Evolutionary conservation across 139 green algal species (phyloP).

Genomic region (Micractinium sp.): DNA sequence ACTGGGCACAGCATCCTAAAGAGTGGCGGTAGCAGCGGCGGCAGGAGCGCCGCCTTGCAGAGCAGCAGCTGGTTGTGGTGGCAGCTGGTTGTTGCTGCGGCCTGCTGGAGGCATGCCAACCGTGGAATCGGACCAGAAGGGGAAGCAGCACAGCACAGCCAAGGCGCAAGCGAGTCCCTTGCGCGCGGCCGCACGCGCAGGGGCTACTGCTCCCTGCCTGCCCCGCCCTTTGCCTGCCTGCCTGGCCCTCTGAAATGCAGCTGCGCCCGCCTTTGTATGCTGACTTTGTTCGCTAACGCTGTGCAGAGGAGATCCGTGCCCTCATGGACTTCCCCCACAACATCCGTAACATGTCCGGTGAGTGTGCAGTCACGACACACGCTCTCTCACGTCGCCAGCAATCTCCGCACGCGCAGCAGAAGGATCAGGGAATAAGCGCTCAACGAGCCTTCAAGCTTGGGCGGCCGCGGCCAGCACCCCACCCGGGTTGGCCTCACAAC

Average conservation of each 20-base stretch:
- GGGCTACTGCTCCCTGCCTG: background rate
- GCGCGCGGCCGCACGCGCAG: too few species aligned
- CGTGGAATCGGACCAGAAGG: background rate
- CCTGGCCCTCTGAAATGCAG: background rate
- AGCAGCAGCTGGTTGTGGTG: too few species aligned
- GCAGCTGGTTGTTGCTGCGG: background rate
- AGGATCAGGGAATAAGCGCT: too few species aligned
- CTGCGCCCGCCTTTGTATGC: background rate
- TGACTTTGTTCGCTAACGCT: too few species aligned
- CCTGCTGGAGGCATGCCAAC: background rate
- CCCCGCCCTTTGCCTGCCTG: background rate
- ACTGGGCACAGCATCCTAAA: background rate
- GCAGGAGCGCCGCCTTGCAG: background rate
- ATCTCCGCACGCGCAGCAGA: too few species aligned
- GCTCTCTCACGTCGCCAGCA: too few species aligned
- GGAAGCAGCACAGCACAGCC: too few species aligned
- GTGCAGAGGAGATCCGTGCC: conserved; percentile 43
- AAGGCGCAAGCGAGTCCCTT: too few species aligned
- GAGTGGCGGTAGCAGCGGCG: background rate
- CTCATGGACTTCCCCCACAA: conserved; percentile 95
- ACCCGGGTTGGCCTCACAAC: too few species aligned
- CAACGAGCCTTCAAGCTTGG: too few species aligned
- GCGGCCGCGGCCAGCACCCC: too few species aligned
- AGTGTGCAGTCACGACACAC: background rate
- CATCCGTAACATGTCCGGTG: conserved; percentile 79